Base-by-base conservation (phyloP, 1,284 basidiomycete species). In the Hemileia vastatrix region DNA sequence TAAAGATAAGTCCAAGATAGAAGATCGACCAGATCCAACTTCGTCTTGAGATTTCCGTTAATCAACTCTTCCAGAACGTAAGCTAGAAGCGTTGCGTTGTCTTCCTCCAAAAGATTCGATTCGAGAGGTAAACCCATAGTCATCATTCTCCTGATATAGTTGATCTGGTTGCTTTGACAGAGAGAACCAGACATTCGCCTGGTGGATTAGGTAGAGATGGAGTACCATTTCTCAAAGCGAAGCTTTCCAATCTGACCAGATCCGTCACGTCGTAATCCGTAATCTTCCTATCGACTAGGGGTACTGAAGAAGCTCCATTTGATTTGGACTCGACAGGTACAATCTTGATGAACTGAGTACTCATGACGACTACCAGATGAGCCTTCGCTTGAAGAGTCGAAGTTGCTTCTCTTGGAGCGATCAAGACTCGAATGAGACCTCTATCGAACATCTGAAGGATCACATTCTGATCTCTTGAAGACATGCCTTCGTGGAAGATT, bases 161-260 rank as follows among this genome's bases (percentile, higher is more conserved):
- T 84, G 81, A 75, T 95, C 88, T 24, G 84, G 79, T 73, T 92
- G 88, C 75, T 91, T 93, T 77, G 97, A 87, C 64, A 97, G 77
- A 70, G 86, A 81, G 78, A 90, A 94, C 65, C 81, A 81, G 0
- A 88, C 90, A 18, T 71, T 77, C 44, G 61, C 48, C 72, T 66
- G 63, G 65, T n/a, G 68, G 57, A 19, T 63, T 65, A 3, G 68
- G 64, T n/a, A 61, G 36, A n/a, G 55, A 48, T 13, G 66, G 23
- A 77, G 72, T 31, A 13, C 79, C 77, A 68, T 85, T 86, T 50
- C 81, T 82, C 51, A 86, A 82, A 0, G 92, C 91, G 24, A 85
- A 83, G 54, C 89, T 85, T 76, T 97, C 91, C 90, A 98, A 96
- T 63, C 84, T 84, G 55, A 88, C 84, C 50, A 99, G 77, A 71